A percentile compares a stretch with the other conserved stretches of the same genome.
phyloP scores from a whole-genome alignment of 2,329 filamentous ascomycete genomes.

The Trichoderma breve region DNA sequence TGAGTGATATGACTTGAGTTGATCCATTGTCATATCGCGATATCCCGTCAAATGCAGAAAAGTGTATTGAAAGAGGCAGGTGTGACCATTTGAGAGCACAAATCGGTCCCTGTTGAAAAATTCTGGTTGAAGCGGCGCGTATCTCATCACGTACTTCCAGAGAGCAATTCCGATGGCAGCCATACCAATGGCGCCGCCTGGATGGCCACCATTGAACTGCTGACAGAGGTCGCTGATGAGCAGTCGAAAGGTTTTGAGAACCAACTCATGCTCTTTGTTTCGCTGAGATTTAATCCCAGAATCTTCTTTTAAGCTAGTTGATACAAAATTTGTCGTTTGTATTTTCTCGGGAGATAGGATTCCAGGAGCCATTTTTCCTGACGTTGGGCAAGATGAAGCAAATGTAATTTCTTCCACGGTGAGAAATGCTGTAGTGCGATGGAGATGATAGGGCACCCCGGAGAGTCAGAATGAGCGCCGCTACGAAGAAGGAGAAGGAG shows the following conservation, averaged over 20 bases:
- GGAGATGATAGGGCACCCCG: not conserved
- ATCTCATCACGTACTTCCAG: constrained; percentile 63
- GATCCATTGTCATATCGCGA: constrained; percentile 54
- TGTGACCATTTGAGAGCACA: constrained; percentile 60
- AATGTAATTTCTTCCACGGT: no score
- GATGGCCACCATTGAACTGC: constrained; percentile 29
- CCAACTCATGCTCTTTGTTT: not conserved
- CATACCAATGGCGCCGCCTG: constrained; percentile 54
- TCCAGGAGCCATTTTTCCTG: not conserved
- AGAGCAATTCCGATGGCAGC: constrained; percentile 59
- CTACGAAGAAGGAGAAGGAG: no score
- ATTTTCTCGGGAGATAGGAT: not conserved
- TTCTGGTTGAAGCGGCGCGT: constrained; percentile 51
- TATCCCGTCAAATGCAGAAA: constrained; percentile 55
- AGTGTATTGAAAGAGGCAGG: constrained; percentile 53
- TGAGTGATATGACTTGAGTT: constrained; percentile 54
- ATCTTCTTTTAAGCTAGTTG: not conserved
- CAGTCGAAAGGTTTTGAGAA: constrained; percentile 4
- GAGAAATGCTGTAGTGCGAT: not conserved
- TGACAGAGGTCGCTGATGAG: constrained; percentile 15
- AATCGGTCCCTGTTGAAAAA: constrained; percentile 64
- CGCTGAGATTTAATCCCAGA: not conserved
- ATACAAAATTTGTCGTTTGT: not conserved
- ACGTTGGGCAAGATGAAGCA: not conserved
- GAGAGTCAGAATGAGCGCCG: not conserved